These are phyloP conservation scores for Lichtheimia ramosa DNA, from an alignment of 371 early-diverging fungal species.

Conservation along the genomic window DNA sequence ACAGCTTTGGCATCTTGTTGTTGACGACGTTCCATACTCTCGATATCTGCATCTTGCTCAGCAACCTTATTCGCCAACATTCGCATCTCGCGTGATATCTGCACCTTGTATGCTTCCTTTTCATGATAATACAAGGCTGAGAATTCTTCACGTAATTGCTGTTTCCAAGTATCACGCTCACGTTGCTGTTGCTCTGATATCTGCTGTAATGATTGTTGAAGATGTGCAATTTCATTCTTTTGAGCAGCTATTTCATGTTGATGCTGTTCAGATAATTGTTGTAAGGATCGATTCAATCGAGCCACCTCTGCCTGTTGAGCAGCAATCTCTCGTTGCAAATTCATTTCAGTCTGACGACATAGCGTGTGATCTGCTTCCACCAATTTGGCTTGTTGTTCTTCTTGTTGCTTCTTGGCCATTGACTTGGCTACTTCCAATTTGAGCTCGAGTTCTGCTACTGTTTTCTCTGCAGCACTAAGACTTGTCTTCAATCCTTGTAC, in stretches of 20 bases:
- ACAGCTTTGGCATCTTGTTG: conserved; percentile 5
- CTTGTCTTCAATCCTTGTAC: not conserved
- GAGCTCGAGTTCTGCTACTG: conserved; percentile 4
- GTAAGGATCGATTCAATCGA: not conserved
- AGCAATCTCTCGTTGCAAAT: not conserved
- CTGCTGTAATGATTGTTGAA: conserved; percentile 4
- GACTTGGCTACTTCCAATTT: conserved; percentile 3
- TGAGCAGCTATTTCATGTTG: not conserved
- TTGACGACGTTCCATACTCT: conserved; percentile 10
- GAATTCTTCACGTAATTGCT: conserved; percentile 1
- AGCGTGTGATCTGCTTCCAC: not conserved
- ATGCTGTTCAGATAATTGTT: not conserved
- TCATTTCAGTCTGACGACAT: not conserved
- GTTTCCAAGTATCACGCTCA: not conserved
- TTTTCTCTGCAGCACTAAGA: not conserved
- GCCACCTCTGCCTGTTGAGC: not conserved
- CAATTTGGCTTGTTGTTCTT: not conserved
- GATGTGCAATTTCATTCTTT: not conserved
- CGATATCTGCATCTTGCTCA: conserved; percentile 13
- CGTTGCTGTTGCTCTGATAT: not conserved
- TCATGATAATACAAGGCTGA: conserved; percentile 4
- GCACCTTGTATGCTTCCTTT: conserved; percentile 10
- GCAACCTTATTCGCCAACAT: conserved; percentile 11
- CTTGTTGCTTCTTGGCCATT: not conserved
- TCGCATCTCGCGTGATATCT: conserved; percentile 15